Conservation (phyloP, 805 yeast species). For the Wickerhamiella parazyma region DNA sequence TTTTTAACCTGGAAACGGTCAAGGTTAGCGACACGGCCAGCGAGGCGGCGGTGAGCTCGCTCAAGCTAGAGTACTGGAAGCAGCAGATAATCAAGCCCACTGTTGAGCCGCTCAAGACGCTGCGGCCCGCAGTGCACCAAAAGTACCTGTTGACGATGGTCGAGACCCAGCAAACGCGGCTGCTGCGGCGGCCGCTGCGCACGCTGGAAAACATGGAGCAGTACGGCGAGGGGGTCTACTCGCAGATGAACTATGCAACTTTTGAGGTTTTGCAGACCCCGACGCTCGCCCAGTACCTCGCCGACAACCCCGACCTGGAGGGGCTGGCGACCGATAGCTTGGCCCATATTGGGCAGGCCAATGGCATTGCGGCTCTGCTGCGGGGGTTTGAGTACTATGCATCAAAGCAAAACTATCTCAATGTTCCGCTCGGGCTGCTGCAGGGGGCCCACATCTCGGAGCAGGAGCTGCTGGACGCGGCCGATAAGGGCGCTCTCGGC, state of each 20-base stretch:
- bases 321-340: conserved; percentile 41
- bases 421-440: conserved; percentile 52
- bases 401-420: conserved; percentile 34
- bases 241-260: conserved; percentile 49
- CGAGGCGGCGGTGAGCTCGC: conserved; percentile 26
- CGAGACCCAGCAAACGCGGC: conserved; percentile 42
- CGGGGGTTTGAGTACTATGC: conserved; percentile 50
- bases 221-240: conserved; percentile 66
- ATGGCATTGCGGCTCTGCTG: conserved; percentile 52
- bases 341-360: conserved; percentile 76
- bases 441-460: conserved; percentile 43
- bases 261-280: conserved; percentile 32
- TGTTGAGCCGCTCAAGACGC: conserved; percentile 20
- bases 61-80: conserved; percentile 66
- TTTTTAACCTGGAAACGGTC: conserved; percentile 52
- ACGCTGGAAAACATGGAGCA: conserved; percentile 48
- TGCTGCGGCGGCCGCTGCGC: conserved; percentile 35
- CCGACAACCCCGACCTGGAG: conserved; percentile 33
- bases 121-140: conserved; percentile 32
- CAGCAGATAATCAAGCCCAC: conserved; percentile 36
- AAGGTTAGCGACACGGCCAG: conserved; percentile 32
- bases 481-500: conserved; percentile 16
- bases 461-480: conserved; percentile 43
- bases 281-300: conserved; percentile 27
- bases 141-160: conserved; percentile 45